Conservation (phyloP, 1,139 yeast genomes). For the Zhuliangozyma blackwelliae region DNA sequence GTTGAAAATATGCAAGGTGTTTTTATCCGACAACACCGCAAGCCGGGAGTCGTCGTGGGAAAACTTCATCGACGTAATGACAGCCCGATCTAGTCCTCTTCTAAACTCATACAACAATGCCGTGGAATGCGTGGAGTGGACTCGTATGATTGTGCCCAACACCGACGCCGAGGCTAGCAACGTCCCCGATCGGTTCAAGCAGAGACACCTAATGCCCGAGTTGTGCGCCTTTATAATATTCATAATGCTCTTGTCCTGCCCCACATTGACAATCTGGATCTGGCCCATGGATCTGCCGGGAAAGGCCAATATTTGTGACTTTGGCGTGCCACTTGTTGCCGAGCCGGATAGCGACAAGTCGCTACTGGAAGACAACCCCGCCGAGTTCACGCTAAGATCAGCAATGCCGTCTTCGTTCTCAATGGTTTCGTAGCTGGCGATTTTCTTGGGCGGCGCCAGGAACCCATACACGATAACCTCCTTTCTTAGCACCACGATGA, state of each 20-base stretch:
- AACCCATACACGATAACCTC: slow-evolving; percentile 76
- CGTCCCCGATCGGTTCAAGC: slow-evolving; percentile 68
- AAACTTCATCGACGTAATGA: slow-evolving; percentile 77
- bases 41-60: slow-evolving; percentile 70
- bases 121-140: slow-evolving; percentile 74
- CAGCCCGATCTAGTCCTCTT: slow-evolving; percentile 82
- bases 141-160: slow-evolving; percentile 79
- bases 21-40: slow-evolving; percentile 86
- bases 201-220: slow-evolving; percentile 60
- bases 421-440: slow-evolving; percentile 68
- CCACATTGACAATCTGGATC: slow-evolving; percentile 71
- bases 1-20: slow-evolving; percentile 80
- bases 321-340: not conserved
- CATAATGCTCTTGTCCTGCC: slow-evolving; percentile 57
- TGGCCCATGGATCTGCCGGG: slow-evolving; percentile 73
- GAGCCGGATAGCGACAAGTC: slow-evolving; percentile 2
- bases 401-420: slow-evolving; percentile 69
- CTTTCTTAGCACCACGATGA: slow-evolving; percentile 65
- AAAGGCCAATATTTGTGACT: slow-evolving; percentile 58
- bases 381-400: slow-evolving; percentile 44
- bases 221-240: slow-evolving; percentile 84
- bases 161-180: slow-evolving; percentile 85
- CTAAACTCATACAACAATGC: slow-evolving; percentile 75
- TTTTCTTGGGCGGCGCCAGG: slow-evolving; percentile 68
- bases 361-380: not conserved